Base-by-base conservation (phyloP, 2,329 filamentous ascomycete genomes). In the Epichloe gansuensis region DNA sequence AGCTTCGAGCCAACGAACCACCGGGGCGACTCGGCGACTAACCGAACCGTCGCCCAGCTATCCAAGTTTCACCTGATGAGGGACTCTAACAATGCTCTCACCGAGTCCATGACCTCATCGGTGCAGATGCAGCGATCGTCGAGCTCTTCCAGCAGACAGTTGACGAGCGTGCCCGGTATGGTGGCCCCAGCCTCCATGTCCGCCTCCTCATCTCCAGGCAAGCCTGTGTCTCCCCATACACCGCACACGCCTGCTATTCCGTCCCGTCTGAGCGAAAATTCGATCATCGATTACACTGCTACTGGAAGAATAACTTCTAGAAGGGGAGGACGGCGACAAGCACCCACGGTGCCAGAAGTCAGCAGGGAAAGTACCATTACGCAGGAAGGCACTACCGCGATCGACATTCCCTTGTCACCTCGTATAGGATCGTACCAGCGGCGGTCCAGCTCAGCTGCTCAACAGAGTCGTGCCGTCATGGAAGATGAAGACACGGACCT, bases 211-310 rank as follows among this genome's bases (percentile, higher is more conserved):
- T 96, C 90, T 9, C 90, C 90, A 1, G 88, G 86, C 52, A 95
- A 95, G 61, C 88, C 89, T 0, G 78, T 94, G 17, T 95, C 89
- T 3, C 89, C 87, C 9, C 89, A 91, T 63, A 95, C 88, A 0
- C 89, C 90, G 1, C 90, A 97, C 62, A 95, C 89, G 0, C 93
- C 93, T 4, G 89, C 90, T 11, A 89, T 97, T 31, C 91, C 91
- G 21, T 96, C 90, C 7, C 80, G 93, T n/a, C 72, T 98, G 23
- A 95, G 89, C 63, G 89, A 93, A 56, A 90, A 94, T 62, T 93
- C 87, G 49, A 88, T 93, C 35, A 67, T 68, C 39, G 66, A 69
- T 50, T 66, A 68, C 45, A 56, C 61, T 21, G 56, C 60, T 2
- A 58, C 61, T 23, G 60, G 62, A n/a, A 58, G 65, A 17, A 59